Evolutionary conservation across 1,284 basidiomycete species (phyloP).

Genomic region (Ceratobasidium theobromae): DNA sequence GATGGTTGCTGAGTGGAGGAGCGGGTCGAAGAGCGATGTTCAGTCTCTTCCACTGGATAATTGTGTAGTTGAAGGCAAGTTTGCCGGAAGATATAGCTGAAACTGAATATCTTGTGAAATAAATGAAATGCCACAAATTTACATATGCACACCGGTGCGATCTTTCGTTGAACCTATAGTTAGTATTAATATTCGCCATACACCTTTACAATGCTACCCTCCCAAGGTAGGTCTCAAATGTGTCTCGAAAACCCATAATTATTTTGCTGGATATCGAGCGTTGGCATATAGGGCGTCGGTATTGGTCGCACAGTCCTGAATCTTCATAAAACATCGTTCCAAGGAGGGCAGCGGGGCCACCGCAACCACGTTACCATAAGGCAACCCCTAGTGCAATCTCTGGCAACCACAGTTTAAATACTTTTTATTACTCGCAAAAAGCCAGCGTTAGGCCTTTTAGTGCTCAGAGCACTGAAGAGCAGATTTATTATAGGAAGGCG

Average conservation of each 20-base stretch:
- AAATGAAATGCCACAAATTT: background rate
- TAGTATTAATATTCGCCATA: too few species aligned
- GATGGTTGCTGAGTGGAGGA: constrained; percentile 61
- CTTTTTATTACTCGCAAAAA: background rate
- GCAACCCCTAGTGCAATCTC: background rate
- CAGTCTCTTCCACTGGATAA: background rate
- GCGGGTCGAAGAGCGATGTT: constrained; percentile 40
- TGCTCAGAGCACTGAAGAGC: background rate
- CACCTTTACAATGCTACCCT: too few species aligned
- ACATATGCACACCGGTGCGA: too few species aligned
- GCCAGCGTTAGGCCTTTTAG: constrained; percentile 4
- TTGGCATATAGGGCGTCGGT: too few species aligned
- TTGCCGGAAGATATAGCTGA: constrained; percentile 16
- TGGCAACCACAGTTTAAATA: constrained; percentile 5
- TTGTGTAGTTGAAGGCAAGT: background rate
- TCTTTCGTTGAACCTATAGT: too few species aligned
- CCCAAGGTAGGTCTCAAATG: too few species aligned
- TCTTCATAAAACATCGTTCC: constrained; percentile 46
- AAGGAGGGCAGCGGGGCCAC: constrained; percentile 41
- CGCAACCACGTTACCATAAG: background rate
- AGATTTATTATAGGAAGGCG: background rate
- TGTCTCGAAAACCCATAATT: too few species aligned
- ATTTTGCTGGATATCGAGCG: too few species aligned
- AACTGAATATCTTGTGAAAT: background rate
- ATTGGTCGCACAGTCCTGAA: too few species aligned